These are phyloP conservation scores for Xylariaceae sp. DNA, from an alignment of 2,329 filamentous ascomycete genomes.

Conservation along the genomic window DNA sequence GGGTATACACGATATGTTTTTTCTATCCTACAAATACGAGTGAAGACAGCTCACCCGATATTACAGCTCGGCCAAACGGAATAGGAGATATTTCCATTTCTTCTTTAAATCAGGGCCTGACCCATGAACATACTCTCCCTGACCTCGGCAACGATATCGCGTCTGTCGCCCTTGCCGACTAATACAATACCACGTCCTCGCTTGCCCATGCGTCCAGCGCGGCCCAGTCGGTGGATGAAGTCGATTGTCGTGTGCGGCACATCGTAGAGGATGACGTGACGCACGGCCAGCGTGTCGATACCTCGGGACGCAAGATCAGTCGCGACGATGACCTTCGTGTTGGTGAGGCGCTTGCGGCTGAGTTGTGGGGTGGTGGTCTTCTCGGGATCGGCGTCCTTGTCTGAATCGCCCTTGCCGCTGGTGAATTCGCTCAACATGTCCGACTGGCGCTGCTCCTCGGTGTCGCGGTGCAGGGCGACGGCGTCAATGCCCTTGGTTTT, in stretches of 20 bases:
- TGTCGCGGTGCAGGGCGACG: slow-evolving; percentile 78
- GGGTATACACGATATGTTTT: background rate
- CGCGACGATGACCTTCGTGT: slow-evolving; percentile 87
- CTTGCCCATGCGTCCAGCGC: slow-evolving; percentile 87
- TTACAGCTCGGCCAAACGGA: background rate
- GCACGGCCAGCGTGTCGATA: slow-evolving; percentile 87
- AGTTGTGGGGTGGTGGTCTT: slow-evolving; percentile 25
- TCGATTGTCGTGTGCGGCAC: slow-evolving; percentile 98
- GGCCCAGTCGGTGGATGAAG: slow-evolving; percentile 91
- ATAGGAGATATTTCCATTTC: no score
- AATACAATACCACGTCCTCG: slow-evolving; percentile 85
- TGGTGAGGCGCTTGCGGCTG: slow-evolving; percentile 53
- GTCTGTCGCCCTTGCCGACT: slow-evolving; percentile 81
- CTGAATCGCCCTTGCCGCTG: slow-evolving; percentile 37
- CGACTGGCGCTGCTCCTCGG: slow-evolving; percentile 67
- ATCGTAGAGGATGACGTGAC: slow-evolving; percentile 90
- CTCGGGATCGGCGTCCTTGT: slow-evolving; percentile 12
- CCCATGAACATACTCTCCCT: slow-evolving; percentile 83
- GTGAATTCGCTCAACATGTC: slow-evolving; percentile 76
- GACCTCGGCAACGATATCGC: slow-evolving; percentile 87
- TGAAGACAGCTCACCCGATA: background rate
- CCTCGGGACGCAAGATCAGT: slow-evolving; percentile 89
- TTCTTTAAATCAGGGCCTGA: slow-evolving; percentile 69
- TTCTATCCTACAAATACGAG: slow-evolving; percentile 7
- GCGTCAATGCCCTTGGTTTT: slow-evolving; percentile 83